Conservation (phyloP, 108 stramenopile genomes). For the Seminavis robusta region DNA sequence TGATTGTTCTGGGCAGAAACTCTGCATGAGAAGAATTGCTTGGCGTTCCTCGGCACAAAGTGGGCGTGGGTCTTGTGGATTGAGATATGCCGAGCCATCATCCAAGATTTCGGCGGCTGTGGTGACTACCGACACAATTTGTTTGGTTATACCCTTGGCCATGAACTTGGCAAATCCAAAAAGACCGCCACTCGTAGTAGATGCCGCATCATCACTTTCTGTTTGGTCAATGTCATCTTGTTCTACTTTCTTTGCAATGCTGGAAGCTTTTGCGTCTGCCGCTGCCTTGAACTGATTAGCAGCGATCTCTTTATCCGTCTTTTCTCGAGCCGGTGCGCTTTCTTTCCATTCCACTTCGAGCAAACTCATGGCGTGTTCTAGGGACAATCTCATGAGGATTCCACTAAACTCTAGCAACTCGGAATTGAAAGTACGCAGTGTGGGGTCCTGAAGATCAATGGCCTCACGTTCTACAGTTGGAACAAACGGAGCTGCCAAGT, state of each 20-base stretch:
- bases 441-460: conserved; percentile 74
- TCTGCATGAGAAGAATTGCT: conserved; percentile 67
- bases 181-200: conserved; percentile 13
- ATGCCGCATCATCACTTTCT: background rate
- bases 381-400: conserved; percentile 48
- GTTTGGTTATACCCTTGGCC: conserved; percentile 67
- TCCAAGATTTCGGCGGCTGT: conserved; percentile 59
- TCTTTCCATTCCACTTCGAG: conserved; percentile 45
- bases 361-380: conserved; percentile 61
- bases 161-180: conserved; percentile 75
- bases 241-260: background rate
- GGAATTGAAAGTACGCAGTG: conserved; percentile 61
- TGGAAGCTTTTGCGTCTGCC: conserved; percentile 8
- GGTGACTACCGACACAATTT: conserved; percentile 37
- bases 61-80: conserved; percentile 66
- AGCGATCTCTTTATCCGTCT: conserved; percentile 12
- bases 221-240: conserved; percentile 1
- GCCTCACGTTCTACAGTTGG: conserved; percentile 84
- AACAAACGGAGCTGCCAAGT: conserved; percentile 72
- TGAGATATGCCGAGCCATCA: conserved; percentile 52
- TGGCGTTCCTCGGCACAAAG: conserved; percentile 61
- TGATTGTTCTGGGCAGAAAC: conserved; percentile 69
- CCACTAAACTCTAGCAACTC: conserved; percentile 68
- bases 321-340: conserved; percentile 28
- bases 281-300: background rate